A percentile compares a stretch with the other conserved stretches of the same genome.
Conservation (phyloP, 306 rosid genomes). For the Lablab purpureus region DNA sequence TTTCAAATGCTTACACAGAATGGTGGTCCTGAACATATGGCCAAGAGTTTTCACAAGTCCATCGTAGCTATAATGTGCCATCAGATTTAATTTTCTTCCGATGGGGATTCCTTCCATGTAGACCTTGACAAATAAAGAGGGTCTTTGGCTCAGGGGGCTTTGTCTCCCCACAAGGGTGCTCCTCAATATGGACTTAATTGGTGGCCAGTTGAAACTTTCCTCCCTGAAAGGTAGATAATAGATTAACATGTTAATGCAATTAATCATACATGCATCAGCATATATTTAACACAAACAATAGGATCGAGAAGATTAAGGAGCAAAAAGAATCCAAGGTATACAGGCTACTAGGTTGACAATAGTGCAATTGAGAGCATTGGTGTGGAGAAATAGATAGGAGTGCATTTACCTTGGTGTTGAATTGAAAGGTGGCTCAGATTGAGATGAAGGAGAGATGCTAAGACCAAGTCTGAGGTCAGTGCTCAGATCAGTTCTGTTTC, state of each 20-base stretch:
- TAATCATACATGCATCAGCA: slow-evolving; percentile 31
- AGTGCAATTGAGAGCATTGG: slow-evolving; percentile 9
- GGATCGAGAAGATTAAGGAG: slow-evolving; percentile 1
- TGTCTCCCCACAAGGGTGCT: slow-evolving; percentile 53
- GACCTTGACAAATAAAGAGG: slow-evolving; percentile 59
- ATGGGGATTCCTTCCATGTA: slow-evolving; percentile 67
- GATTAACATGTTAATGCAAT: slow-evolving; percentile 15
- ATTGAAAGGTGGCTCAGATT: slow-evolving; percentile 39
- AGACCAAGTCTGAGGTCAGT: slow-evolving; percentile 63
- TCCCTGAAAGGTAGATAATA: slow-evolving; percentile 44
- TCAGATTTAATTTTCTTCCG: slow-evolving; percentile 60
- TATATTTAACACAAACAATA: background rate
- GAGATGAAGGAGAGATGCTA: slow-evolving; percentile 48
- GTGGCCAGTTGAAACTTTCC: slow-evolving; percentile 57
- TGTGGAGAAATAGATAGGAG: background rate
- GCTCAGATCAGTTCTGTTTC: slow-evolving; percentile 55
- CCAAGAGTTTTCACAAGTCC: slow-evolving; percentile 55
- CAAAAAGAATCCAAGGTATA: background rate
- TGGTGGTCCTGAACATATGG: slow-evolving; percentile 58
- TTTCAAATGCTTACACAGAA: slow-evolving; percentile 55
- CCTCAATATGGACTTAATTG: slow-evolving; percentile 59
- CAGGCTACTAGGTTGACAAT: slow-evolving; percentile 10
- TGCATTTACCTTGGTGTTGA: slow-evolving; percentile 43
- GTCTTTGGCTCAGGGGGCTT: slow-evolving; percentile 31
- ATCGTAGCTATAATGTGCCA: slow-evolving; percentile 56